These are phyloP conservation scores for bread wheat (Triticum aestivum) DNA, from an alignment of 176 grass and related monocot species.

Conservation along the genomic window DNA sequence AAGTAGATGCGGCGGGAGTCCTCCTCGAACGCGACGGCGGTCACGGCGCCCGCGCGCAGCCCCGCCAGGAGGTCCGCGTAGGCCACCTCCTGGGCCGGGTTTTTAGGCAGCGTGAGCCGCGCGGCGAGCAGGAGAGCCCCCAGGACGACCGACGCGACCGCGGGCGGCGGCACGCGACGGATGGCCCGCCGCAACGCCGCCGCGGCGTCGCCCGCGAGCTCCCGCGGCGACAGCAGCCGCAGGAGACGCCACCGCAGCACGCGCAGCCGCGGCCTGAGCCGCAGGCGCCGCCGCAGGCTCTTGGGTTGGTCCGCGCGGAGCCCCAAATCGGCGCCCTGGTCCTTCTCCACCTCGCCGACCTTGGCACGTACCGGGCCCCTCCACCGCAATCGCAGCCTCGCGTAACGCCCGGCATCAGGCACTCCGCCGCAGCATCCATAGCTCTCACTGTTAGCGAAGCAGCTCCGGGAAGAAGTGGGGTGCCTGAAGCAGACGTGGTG, in stretches of 20 bases:
- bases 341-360: constrained; percentile 40
- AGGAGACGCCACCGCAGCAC: constrained; percentile 40
- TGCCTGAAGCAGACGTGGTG: neutral
- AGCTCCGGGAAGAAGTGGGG: constrained; percentile 5
- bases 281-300: constrained; percentile 36
- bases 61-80: constrained; percentile 74
- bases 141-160: constrained; percentile 40
- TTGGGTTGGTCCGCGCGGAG: constrained; percentile 31
- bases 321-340: constrained; percentile 31
- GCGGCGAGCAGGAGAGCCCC: constrained; percentile 46
- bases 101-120: constrained; percentile 52
- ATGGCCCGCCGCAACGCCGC: constrained; percentile 29
- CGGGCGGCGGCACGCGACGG: constrained; percentile 33
- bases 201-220: constrained; percentile 30
- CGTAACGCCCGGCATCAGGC: neutral
- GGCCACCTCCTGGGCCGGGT: constrained; percentile 56
- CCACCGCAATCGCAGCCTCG: constrained; percentile 14
- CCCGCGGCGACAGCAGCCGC: constrained; percentile 37
- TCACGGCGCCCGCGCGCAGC: constrained; percentile 50
- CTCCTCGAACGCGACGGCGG: constrained; percentile 72
- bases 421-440: constrained; percentile 23
- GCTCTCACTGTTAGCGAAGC: neutral
- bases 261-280: constrained; percentile 36
- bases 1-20: constrained; percentile 88
- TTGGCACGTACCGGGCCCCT: constrained; percentile 38